Evolutionary conservation across 164 flowering plant genomes (phyloP).

Genomic region (Amborella trichopoda): DNA sequence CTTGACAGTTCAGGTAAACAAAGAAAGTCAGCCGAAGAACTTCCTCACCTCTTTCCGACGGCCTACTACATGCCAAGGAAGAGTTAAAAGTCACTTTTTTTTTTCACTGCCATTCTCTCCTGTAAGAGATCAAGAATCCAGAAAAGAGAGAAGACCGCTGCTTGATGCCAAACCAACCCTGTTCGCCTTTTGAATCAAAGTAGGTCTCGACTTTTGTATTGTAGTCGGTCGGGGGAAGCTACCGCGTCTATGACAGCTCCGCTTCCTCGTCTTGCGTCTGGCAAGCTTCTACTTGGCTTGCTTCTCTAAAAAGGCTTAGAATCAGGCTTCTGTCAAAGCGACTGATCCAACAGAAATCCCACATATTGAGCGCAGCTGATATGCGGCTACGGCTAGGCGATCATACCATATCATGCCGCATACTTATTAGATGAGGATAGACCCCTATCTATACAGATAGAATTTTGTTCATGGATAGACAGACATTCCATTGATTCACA

Average conservation of each 20-base stretch:
- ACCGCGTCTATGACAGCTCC: constrained; percentile 1
- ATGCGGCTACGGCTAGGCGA: neutral
- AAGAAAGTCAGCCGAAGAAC: too few species aligned
- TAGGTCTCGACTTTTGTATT: constrained; percentile 1
- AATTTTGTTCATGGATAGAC: too few species aligned
- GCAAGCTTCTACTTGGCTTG: neutral
- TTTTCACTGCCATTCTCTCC: too few species aligned
- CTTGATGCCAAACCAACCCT: neutral
- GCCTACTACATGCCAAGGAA: too few species aligned
- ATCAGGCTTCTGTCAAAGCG: neutral
- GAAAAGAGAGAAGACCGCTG: neutral
- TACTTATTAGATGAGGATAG: too few species aligned
- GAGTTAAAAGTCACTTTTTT: too few species aligned
- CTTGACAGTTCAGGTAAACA: too few species aligned
- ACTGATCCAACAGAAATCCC: neutral
- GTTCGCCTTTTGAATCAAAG: constrained; percentile 2
- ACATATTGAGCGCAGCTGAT: neutral
- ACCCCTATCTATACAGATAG: too few species aligned
- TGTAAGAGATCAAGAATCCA: too few species aligned
- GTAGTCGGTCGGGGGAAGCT: constrained; percentile 3
- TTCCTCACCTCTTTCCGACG: too few species aligned
- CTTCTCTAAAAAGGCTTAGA: neutral
- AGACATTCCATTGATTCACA: too few species aligned
- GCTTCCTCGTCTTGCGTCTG: constrained; percentile 3
- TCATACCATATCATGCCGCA: neutral